Evolutionary conservation across 768 basidiomycete genomes (phyloP).

Genomic region (Pleurotus tuoliensis): DNA sequence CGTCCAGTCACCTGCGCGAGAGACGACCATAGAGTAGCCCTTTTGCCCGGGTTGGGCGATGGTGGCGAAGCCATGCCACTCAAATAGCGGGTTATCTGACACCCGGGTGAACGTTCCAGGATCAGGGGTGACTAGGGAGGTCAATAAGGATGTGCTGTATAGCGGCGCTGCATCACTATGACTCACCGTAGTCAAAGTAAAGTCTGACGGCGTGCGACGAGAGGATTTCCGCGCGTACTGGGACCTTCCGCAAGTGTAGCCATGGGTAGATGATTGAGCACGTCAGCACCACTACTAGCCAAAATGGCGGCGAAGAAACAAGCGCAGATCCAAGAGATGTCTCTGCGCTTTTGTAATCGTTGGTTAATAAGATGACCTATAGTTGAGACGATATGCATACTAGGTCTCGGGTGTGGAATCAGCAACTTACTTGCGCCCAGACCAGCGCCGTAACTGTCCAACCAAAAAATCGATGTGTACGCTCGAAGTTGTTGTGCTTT

Average conservation of each 20-base stretch:
- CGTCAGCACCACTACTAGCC: constrained; percentile 37
- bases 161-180: no score
- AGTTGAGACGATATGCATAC: background rate
- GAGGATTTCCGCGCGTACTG: constrained; percentile 35
- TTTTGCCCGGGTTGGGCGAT: constrained; percentile 30
- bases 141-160: background rate
- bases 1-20: constrained; percentile 58
- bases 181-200: constrained; percentile 40
- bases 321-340: constrained; percentile 28
- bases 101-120: constrained; percentile 15
- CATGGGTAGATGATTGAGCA: constrained; percentile 40
- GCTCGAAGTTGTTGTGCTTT: constrained; percentile 40
- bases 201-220: constrained; percentile 39
- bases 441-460: constrained; percentile 38
- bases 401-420: background rate
- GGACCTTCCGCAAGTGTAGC: constrained; percentile 37
- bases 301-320: constrained; percentile 31
- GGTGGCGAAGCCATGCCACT: constrained; percentile 51
- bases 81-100: constrained; percentile 36
- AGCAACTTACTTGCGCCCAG: constrained; percentile 33
- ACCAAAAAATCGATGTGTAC: constrained; percentile 41
- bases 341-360: constrained; percentile 27
- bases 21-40: constrained; percentile 51
- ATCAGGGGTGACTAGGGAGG: constrained; percentile 10
- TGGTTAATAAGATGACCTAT: constrained; percentile 31